Base-by-base conservation (phyloP, 2,329 filamentous ascomycete species). In the Amesomyces nigricolor region DNA sequence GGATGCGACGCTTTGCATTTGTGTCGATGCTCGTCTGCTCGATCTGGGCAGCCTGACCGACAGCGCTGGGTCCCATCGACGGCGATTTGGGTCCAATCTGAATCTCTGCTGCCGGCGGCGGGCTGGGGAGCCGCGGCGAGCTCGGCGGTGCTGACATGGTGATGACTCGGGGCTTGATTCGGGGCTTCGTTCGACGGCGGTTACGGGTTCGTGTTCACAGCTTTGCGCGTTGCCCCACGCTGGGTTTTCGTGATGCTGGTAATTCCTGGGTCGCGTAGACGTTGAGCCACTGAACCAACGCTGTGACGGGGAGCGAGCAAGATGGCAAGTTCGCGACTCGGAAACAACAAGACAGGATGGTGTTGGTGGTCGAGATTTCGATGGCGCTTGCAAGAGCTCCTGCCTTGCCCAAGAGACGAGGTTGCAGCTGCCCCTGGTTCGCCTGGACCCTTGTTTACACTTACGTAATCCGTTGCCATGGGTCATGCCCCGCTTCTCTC, bases 31-130 rank as follows among this genome's bases (percentile, higher is more conserved):
- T 78, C 66, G 71, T 79, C 70, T 79, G 78, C 69, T 85, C 83
- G 67, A 83, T 83, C 71, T 80, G 81, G 69, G 78, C 81, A 62
- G 71, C 79, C 76, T 74, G 81, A 72, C 65, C 81, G 67, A 68
- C 85, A 71, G 74, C 75, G 46, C 67, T 65, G 45, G 70, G 67
- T 48, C 83, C 78, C 61, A 85, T 76, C 16, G 79, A 80, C 1
- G 90, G 89, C 48, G 90, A 94, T 65, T 68, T 66, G 55, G 70
- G 69, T 47, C 83, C 87, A 60, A 95, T 86, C 74, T 97, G 92
- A 63, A 96, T 94, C 73, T 99, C 94, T 59, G 92, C 90, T 56
- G 95, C 86, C 35, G 94, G 94, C 56, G 94, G 94, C 58, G 94
- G 94, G 72, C 91, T 96, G 57, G 94, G 94, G 50, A 99, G 84